Conservation (phyloP, 2,329 filamentous ascomycete genomes). For the Huntiella decipiens region DNA sequence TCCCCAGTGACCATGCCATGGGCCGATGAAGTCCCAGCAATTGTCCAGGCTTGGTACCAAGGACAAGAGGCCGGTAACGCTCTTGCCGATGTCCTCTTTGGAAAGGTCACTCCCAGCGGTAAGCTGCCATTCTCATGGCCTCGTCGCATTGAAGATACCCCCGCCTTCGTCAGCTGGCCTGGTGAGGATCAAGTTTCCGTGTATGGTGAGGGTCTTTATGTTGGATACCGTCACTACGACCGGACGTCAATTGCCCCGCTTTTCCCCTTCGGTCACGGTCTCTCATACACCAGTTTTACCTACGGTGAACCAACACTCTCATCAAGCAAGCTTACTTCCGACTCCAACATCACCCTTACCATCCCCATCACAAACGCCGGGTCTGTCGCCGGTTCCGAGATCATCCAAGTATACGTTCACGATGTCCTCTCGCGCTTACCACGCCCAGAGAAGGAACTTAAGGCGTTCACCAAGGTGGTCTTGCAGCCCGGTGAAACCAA, state of each 20-base stretch:
- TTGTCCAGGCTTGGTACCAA: conserved; percentile 58
- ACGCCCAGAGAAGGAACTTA: conserved; percentile 50
- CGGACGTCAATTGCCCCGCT: conserved; percentile 36
- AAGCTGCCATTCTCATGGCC: conserved; percentile 56
- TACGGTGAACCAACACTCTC: conserved; percentile 39
- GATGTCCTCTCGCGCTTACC: conserved; percentile 43
- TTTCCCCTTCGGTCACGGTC: conserved; percentile 56
- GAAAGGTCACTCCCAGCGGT: conserved; percentile 43
- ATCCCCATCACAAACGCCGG: conserved; percentile 38
- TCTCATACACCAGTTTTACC: conserved; percentile 53
- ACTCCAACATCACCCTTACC: conserved; percentile 25
- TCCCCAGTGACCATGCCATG: conserved; percentile 53
- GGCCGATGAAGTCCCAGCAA: conserved; percentile 42
- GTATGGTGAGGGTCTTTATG: conserved; percentile 55
- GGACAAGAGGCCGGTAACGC: conserved; percentile 54
- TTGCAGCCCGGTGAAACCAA: conserved; percentile 37
- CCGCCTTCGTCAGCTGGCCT: conserved; percentile 54
- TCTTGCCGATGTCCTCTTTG: conserved; percentile 48
- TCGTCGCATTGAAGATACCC: conserved; percentile 41
- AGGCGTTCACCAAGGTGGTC: conserved; percentile 47
- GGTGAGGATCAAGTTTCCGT: conserved; percentile 48
- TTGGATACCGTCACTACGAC: conserved; percentile 59
- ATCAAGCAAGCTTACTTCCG: conserved; percentile 20
- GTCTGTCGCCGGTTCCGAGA: conserved; percentile 36
- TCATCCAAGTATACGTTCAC: conserved; percentile 49